Percentiles rank a stretch among this genome's conserved stretches.
These are phyloP conservation scores for Aspergillus fumigatus DNA, from an alignment of 2,329 filamentous ascomycete species.

Conservation along the genomic window DNA sequence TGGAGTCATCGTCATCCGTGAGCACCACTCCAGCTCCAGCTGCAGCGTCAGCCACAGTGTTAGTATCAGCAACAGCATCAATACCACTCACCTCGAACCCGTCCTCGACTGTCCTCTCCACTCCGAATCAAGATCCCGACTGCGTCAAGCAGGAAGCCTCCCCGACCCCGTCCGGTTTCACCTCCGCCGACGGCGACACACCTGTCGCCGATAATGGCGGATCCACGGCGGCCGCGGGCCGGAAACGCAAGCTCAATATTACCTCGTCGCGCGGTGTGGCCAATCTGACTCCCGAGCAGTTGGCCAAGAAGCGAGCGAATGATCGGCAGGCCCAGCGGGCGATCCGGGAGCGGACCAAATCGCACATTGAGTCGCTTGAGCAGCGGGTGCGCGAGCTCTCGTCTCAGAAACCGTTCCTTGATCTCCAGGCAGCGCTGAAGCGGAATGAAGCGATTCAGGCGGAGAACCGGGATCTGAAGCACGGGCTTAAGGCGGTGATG, in stretches of 20 bases:
- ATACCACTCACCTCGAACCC: neutral
- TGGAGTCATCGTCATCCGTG: constrained; percentile 13
- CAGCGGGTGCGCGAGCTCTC: constrained; percentile 69
- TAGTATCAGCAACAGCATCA: neutral
- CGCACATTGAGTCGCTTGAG: constrained; percentile 72
- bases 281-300: constrained; percentile 80
- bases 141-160: constrained; percentile 24
- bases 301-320: constrained; percentile 87
- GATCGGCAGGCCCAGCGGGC: constrained; percentile 82
- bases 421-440: constrained; percentile 69
- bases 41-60: neutral
- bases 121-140: constrained; percentile 8
- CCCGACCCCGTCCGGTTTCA: constrained; percentile 20
- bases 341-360: constrained; percentile 76
- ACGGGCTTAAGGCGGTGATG: constrained; percentile 62
- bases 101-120: constrained; percentile 2
- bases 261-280: constrained; percentile 67
- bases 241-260: constrained; percentile 41
- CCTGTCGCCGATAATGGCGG: constrained; percentile 14
- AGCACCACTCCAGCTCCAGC: constrained; percentile 2
- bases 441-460: constrained; percentile 73
- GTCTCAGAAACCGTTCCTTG: constrained; percentile 75
- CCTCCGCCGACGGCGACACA: constrained; percentile 21
- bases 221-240: constrained; percentile 23
- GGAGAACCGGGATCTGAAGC: constrained; percentile 74